phyloP scores from a whole-genome alignment of 768 basidiomycete species.

The Hygrophorus pudorinus region DNA sequence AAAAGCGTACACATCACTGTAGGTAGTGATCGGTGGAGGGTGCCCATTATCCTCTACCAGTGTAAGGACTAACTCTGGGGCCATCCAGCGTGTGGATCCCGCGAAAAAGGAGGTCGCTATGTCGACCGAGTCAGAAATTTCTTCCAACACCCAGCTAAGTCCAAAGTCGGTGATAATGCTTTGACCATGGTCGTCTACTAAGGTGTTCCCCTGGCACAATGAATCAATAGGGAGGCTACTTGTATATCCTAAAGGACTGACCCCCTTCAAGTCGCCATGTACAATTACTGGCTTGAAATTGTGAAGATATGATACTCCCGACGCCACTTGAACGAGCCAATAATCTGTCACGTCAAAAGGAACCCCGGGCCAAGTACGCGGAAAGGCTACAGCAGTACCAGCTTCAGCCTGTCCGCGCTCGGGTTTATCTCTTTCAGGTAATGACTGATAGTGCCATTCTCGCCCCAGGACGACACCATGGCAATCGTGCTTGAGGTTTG shows the following conservation, averaged over 20 bases:
- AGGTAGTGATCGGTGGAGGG: constrained; percentile 35
- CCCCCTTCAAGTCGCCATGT: constrained; percentile 56
- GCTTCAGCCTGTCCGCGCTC: constrained; percentile 30
- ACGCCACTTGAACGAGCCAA: constrained; percentile 47
- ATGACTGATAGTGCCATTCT: constrained; percentile 43
- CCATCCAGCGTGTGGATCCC: constrained; percentile 45
- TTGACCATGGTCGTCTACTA: constrained; percentile 39
- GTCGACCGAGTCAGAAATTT: constrained; percentile 31
- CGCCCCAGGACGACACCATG: constrained; percentile 60
- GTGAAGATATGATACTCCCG: constrained; percentile 49
- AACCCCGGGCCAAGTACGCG: too few relatives aligned
- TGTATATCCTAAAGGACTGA: constrained; percentile 17
- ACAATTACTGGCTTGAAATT: constrained; percentile 42
- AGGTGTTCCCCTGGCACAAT: constrained; percentile 56
- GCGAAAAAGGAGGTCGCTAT: constrained; percentile 33
- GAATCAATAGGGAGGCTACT: background rate
- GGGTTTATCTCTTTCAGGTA: constrained; percentile 34
- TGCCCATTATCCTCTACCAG: constrained; percentile 37
- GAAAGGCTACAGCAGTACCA: constrained; percentile 27
- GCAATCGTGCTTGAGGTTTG: constrained; percentile 41
- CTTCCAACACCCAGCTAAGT: constrained; percentile 46
- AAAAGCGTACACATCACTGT: constrained; percentile 53
- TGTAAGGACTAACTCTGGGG: constrained; percentile 44
- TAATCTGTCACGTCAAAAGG: constrained; percentile 26
- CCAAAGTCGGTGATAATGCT: constrained; percentile 58